Base-by-base conservation (phyloP, 345 rosid species). In the Pelargonium nanum region DNA sequence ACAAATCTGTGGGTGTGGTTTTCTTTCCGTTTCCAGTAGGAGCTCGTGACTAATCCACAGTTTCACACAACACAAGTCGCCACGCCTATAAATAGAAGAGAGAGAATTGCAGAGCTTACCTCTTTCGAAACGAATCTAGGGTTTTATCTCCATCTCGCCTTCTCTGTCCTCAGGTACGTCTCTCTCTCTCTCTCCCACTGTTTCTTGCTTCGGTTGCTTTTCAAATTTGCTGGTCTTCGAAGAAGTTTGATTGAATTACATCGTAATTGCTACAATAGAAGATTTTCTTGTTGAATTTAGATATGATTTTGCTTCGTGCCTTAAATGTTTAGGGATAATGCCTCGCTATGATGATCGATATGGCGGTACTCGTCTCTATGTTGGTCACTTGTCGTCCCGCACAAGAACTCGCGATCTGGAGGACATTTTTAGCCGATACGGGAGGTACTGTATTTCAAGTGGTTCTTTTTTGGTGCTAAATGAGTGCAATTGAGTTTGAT, bases 291-390 rank as follows among this genome's bases (percentile, higher is more conserved):
- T 52, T 52, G 13, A n/a, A 52, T 9, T 52, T n/a, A 20, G 22
- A 19, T 20, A 2, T 52, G 55, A 52, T 19, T 52, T 52, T 9
- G 21, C 21, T 19, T 28, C 32, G 56, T 32, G 25, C n/a, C n/a
- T n/a, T n/a, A n/a, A n/a, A n/a, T n/a, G n/a, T n/a, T n/a, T 58
- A 59, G 68, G 65, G 48, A 70, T 76, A 52, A 87, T 87, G 95
- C 95, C 95, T 30, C 84, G 91, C 4, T 68, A 82, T 71, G 90
- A 84, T 69, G 95, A 87, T 54, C 84, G 90, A 20, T 77, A 77
- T 57, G 73, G 81, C 57, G 81, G 74, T 40, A 79, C 91, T 1
- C 88, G 91, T 5, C 95, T 87, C 54, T 87, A 87, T 66, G 91
- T 87, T 21, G 95, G 91, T 19, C 91, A 80, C 69, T 64, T 87